phyloP scores from a whole-genome alignment of 805 yeast genomes.

The Cyberlindnera maclurae region DNA sequence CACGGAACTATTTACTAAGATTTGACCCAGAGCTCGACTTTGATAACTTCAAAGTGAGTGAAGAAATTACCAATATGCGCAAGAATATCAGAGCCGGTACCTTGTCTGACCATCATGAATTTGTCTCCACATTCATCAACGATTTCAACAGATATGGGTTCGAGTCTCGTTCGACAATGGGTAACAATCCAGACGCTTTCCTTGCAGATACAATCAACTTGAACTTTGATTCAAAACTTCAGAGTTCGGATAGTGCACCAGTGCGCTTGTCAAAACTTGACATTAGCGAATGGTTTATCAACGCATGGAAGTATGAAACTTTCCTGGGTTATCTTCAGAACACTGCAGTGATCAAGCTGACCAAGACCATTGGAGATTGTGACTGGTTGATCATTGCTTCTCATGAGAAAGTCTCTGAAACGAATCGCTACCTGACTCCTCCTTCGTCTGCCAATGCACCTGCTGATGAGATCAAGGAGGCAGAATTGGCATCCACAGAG shows the following conservation, averaged over 20 bases:
- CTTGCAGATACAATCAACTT: constrained; percentile 24
- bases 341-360: constrained; percentile 29
- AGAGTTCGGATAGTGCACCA: constrained; percentile 19
- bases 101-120: constrained; percentile 20
- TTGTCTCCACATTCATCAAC: constrained; percentile 21
- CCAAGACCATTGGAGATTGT: constrained; percentile 32
- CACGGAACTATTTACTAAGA: constrained; percentile 27
- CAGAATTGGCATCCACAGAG: constrained; percentile 12
- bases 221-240: constrained; percentile 23
- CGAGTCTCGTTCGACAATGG: constrained; percentile 15
- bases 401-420: constrained; percentile 25
- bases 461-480: constrained; percentile 12
- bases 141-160: constrained; percentile 23
- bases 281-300: constrained; percentile 33
- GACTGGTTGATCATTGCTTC: constrained; percentile 31
- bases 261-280: constrained; percentile 30
- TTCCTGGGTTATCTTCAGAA: constrained; percentile 28
- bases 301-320: constrained; percentile 34
- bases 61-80: constrained; percentile 18
- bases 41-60: constrained; percentile 23
- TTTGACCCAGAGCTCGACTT: constrained; percentile 27
- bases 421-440: constrained; percentile 23
- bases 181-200: constrained; percentile 18
- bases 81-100: constrained; percentile 20
- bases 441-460: constrained; percentile 16